Evolutionary conservation across 2,329 filamentous ascomycete genomes (phyloP).

Genomic region (Colletotrichum scovillei): DNA sequence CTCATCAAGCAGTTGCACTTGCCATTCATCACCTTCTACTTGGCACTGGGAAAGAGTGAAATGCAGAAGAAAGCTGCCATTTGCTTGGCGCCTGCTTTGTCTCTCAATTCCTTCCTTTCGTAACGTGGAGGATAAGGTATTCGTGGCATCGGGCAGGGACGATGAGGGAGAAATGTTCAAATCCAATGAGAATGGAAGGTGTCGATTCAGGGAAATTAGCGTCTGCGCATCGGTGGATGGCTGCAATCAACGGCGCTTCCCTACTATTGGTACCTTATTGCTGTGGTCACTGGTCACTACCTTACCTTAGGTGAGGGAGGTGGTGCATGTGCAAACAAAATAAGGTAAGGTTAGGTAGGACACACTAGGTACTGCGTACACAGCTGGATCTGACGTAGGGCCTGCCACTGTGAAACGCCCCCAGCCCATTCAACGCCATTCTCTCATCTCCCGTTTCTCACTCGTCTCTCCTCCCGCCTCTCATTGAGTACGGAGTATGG

Average conservation of each 20-base stretch:
- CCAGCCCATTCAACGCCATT: not conserved
- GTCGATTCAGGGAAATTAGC: slow-evolving; percentile 32
- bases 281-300: too few relatives aligned
- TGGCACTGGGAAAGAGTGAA: not conserved
- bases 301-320: too few relatives aligned
- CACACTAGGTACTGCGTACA: too few relatives aligned
- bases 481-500: too few relatives aligned
- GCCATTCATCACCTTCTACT: too few relatives aligned
- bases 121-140: too few relatives aligned
- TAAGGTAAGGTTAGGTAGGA: not conserved
- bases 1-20: too few relatives aligned
- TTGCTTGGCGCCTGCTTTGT: not conserved
- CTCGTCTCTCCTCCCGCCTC: not conserved
- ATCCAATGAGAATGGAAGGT: not conserved
- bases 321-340: too few relatives aligned
- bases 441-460: not conserved
- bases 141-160: not conserved
- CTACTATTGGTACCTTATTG: not conserved
- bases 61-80: not conserved
- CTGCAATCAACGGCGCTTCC: not conserved
- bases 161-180: not conserved
- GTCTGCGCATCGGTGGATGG: not conserved
- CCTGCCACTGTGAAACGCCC: slow-evolving; percentile 1
- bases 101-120: not conserved
- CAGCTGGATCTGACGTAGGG: slow-evolving; percentile 11